phyloP scores from a whole-genome alignment of 2,329 filamentous ascomycete genomes.

The Cytospora leucostoma region DNA sequence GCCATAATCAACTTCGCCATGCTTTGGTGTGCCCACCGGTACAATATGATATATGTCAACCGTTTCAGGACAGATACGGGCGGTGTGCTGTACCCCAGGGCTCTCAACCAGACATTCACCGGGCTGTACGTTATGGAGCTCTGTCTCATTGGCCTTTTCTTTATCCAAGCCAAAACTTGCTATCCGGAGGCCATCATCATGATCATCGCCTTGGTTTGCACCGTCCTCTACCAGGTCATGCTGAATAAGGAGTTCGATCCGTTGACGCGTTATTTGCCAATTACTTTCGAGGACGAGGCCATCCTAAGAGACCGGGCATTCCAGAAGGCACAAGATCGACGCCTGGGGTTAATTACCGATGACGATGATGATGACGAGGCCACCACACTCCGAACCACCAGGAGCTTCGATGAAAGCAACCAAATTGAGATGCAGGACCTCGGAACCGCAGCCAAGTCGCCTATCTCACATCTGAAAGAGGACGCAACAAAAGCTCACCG shows the following conservation, averaged over 20 bases:
- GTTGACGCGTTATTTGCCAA: conserved; percentile 84
- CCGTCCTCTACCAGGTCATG: conserved; percentile 74
- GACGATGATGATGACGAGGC: conserved; percentile 45
- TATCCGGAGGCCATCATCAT: conserved; percentile 80
- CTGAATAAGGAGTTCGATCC: conserved; percentile 84
- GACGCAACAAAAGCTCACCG: conserved; percentile 17
- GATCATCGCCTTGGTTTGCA: conserved; percentile 73
- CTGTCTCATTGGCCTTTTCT: conserved; percentile 81
- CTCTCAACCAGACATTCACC: conserved; percentile 93
- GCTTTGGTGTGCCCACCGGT: conserved; percentile 94
- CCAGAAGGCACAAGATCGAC: conserved; percentile 71
- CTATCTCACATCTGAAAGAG: neutral
- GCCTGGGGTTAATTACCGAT: conserved; percentile 58
- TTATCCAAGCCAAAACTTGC: conserved; percentile 63
- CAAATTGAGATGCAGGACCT: conserved; percentile 43
- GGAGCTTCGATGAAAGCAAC: conserved; percentile 27
- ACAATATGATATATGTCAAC: conserved; percentile 93
- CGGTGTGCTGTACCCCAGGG: conserved; percentile 85
- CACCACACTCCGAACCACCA: conserved; percentile 31
- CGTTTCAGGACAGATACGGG: conserved; percentile 90
- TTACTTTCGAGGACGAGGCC: conserved; percentile 94
- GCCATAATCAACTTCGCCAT: conserved; percentile 89
- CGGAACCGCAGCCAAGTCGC: conserved; percentile 14
- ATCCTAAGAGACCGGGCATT: conserved; percentile 90
- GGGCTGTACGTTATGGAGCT: conserved; percentile 95